A percentile compares a stretch with the other conserved stretches of the same genome.
phyloP scores from a whole-genome alignment of 176 grass and related monocot genomes.

The Aegilops longissima region DNA sequence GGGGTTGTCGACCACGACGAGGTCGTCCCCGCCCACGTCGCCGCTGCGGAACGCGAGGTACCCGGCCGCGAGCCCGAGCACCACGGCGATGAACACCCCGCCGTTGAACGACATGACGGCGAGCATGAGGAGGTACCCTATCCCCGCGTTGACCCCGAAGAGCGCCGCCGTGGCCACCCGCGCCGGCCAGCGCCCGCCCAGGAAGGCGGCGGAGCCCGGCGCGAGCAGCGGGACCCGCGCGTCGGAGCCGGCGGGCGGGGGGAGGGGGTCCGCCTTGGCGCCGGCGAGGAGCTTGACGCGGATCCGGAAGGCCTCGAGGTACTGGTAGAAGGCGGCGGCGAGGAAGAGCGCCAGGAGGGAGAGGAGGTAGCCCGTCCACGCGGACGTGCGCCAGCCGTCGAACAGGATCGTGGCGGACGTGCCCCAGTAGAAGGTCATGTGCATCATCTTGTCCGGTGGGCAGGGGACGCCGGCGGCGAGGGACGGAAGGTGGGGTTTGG shows the following conservation, averaged over 20 bases:
- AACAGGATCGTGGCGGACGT: constrained; percentile 81
- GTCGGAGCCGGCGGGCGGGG: constrained; percentile 37
- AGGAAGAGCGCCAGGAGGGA: constrained; percentile 75
- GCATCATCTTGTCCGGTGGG: constrained; percentile 68
- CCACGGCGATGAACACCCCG: constrained; percentile 74
- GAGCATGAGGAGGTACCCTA: constrained; percentile 96
- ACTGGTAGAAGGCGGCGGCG: constrained; percentile 90
- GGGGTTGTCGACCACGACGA: constrained; percentile 61
- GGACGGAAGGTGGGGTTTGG: neutral
- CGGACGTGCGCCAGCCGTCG: constrained; percentile 72
- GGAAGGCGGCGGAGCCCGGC: neutral
- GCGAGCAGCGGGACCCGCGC: constrained; percentile 43
- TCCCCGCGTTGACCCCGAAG: constrained; percentile 80
- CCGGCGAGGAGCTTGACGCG: constrained; percentile 52
- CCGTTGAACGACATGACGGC: constrained; percentile 98
- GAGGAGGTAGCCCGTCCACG: constrained; percentile 76
- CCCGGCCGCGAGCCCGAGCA: constrained; percentile 68
- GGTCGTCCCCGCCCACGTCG: constrained; percentile 69
- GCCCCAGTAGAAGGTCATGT: constrained; percentile 99
- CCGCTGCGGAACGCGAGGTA: constrained; percentile 84
- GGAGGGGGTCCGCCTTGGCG: constrained; percentile 34
- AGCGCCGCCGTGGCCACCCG: constrained; percentile 48
- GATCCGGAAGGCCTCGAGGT: constrained; percentile 87
- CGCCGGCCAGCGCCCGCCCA: constrained; percentile 2
- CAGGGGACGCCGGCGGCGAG: neutral